Base-by-base conservation (phyloP, 2,329 filamentous ascomycete species). In the Sordariomycetes sp. region DNA sequence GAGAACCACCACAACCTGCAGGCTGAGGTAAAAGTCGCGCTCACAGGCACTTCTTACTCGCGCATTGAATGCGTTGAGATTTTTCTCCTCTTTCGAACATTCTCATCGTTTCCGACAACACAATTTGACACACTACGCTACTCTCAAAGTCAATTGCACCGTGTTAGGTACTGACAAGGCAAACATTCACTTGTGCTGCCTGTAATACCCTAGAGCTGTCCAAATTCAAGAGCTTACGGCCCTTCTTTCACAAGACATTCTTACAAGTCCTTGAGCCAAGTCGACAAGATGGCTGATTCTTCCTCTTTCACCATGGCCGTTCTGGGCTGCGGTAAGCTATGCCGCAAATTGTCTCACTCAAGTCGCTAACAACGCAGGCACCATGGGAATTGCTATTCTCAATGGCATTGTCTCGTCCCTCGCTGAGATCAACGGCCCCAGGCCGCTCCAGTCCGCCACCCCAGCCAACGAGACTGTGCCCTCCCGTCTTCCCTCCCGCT, bases 371-470 rank as follows among this genome's bases (percentile, higher is more conserved):
- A 11, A 19, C 8, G 34, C 46, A 87, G 82, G 85, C 44, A 88
- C 79, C 34, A 84, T 94, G 76, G 86, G 86, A 39, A 84, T 85
- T 40, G 85, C 85, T 38, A 88, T 94, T 46, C 73, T 93, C 37
- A 79, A 74, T 35, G 86, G 86, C 42, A 81, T 94, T 50, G 72
- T 93, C 46, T 67, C 75, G 39, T 84, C 82, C 9, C 70, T 92
- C 29, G 63, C 64, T 25, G 68, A 61, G 44, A 61, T 69, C 53
- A 64, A 64, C 35, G 62, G 55, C 17, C 60, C 59, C 33, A 59
- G 59, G 43, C 68, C 58, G 44, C 61, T 64, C 31, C 64, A 63
- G 49, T 51, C 56, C 4, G 61, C 65, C 15, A 65, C 61, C 4
- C 65, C 64, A 3, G 46, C 50, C 31, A 63, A 69, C 26, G 66